Base-by-base conservation (phyloP, 306 rosid genomes). In the Aeschynomene evenia region DNA sequence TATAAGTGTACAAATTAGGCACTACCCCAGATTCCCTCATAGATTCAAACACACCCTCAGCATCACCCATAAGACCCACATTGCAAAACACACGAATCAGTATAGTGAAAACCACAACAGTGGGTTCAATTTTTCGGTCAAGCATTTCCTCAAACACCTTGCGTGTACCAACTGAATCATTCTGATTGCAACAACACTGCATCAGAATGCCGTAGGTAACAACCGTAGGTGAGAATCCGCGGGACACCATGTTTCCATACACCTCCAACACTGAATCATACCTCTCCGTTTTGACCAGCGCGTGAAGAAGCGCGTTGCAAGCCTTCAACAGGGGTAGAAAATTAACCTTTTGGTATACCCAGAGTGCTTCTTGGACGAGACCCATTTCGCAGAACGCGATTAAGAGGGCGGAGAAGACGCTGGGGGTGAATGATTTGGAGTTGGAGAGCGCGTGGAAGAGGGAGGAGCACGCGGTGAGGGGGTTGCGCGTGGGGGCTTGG, bases 71-170 rank as follows among this genome's bases (percentile, higher is more conserved):
- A 42, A 28, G 68, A 57, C 78, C 74, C 57, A 72, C 87, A 1
- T 63, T 70, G 74, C 91, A 89, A 24, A 69, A 74, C 5, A 81
- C 88, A 6, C 80, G 82, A 9, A 89, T 70, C 15, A 91, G 70
- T 77, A 57, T 80, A 6, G 94, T 87, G 58, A 80, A 84, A 52
- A 79, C 75, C 40, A 89, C 87, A 22, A 84, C 86, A 0, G 76
- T 85, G 0, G 83, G 82, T 20, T 48, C 5, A 48, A 91, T 74
- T 51, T 80, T 80, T 48, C 69, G 82, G 34, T 74, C 78, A 18
- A 49, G 2, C 93, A 91, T 88, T 85, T 91, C 96, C 54, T 78
- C 82, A 26, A 86, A 80, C 77, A 91, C 2, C 74, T 72, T 63
- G 2, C 52, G 75, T 0, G 88, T 91, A 36, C 62, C 71, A 34